phyloP scores from a whole-genome alignment of 257 asterid species.

The Nicotiana noctiflora region DNA sequence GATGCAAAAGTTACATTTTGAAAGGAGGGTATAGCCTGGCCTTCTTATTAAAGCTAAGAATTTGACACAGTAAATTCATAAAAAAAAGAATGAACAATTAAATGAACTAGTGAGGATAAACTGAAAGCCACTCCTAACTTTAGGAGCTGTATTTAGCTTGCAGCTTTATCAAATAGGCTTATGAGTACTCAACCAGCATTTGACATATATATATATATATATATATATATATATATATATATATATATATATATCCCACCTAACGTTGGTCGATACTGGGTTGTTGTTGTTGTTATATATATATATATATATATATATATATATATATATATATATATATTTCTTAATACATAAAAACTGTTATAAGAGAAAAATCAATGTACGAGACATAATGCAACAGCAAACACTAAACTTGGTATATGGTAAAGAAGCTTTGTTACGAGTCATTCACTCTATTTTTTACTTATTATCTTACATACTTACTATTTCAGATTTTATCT shows the following conservation, averaged over 20 bases:
- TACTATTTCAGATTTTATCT: neutral
- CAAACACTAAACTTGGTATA: neutral
- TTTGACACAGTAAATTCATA: too few relatives aligned
- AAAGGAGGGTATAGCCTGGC: too few relatives aligned
- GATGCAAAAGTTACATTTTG: too few relatives aligned
- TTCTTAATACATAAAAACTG: neutral
- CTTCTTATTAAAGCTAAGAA: too few relatives aligned
- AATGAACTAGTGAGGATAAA: neutral
- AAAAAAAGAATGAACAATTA: neutral
- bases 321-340: neutral
- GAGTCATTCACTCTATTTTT: neutral
- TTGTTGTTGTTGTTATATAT: too few relatives aligned
- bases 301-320: neutral
- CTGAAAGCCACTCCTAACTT: neutral
- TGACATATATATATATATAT: neutral
- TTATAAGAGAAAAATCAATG: neutral
- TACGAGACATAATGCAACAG: neutral
- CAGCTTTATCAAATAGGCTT: neutral
- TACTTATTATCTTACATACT: neutral
- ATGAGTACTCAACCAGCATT: neutral
- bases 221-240: neutral
- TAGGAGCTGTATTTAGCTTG: neutral
- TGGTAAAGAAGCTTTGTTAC: neutral
- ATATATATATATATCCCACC: too few relatives aligned
- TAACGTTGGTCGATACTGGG: too few relatives aligned